Conservation (phyloP, 106 monocot genomes). For the Xerophyta viscosa region DNA sequence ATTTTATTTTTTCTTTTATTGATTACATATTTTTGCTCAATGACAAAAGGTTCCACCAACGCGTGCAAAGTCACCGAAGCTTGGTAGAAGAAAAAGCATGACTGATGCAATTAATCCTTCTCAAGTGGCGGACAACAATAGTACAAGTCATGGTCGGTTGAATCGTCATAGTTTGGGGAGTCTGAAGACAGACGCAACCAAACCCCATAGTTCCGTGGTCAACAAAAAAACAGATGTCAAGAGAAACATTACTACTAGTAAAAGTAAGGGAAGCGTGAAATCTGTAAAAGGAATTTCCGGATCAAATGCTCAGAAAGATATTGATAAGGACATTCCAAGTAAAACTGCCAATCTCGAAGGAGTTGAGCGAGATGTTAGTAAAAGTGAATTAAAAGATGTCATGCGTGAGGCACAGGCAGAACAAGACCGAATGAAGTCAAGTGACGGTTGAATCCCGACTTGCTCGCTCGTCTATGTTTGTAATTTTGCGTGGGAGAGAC, state of each 20-base stretch:
- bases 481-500: too few relatives aligned
- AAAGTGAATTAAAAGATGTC: too few relatives aligned
- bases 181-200: constrained; percentile 21
- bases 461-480: too few relatives aligned
- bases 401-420: too few relatives aligned
- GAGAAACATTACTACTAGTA: not conserved
- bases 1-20: too few relatives aligned
- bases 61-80: constrained; percentile 65
- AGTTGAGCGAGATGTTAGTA: too few relatives aligned
- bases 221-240: not conserved
- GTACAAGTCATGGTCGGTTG: constrained; percentile 8
- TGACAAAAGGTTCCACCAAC: constrained; percentile 42
- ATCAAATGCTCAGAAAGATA: not conserved
- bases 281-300: constrained; percentile 4
- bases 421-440: too few relatives aligned
- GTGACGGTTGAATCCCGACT: too few relatives aligned
- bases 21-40: too few relatives aligned
- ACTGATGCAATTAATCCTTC: constrained; percentile 18
- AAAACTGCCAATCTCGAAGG: not conserved
- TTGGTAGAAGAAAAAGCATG: constrained; percentile 75
- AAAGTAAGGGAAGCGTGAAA: constrained; percentile 5
- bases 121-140: constrained; percentile 8
- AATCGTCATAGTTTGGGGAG: constrained; percentile 51
- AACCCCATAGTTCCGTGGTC: constrained; percentile 7
- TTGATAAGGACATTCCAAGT: not conserved